Evolutionary conservation across 805 yeast genomes (phyloP).

Genomic region (Deakozyma indianensis): DNA sequence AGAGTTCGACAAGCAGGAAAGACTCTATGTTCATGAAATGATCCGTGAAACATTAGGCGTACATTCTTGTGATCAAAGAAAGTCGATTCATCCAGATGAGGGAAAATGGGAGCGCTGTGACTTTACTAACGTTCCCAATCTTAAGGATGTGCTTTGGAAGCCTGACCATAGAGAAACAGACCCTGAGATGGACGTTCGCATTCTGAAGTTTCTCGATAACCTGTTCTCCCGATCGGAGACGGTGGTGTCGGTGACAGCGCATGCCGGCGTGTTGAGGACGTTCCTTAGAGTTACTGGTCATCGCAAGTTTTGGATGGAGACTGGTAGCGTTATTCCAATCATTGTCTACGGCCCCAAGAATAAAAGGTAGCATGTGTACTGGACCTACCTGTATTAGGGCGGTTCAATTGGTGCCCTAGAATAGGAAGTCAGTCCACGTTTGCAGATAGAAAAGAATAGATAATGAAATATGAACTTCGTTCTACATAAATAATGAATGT

Average conservation of each 20-base stretch:
- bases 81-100: constrained; percentile 21
- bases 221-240: constrained; percentile 16
- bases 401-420: no score
- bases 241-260: constrained; percentile 29
- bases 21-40: constrained; percentile 28
- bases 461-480: no score
- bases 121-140: constrained; percentile 29
- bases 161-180: constrained; percentile 31
- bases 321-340: constrained; percentile 42
- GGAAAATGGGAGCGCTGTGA: constrained; percentile 27
- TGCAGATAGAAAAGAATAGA: no score
- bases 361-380: no score
- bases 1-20: constrained; percentile 3
- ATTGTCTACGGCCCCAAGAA: constrained; percentile 30
- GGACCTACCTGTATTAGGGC: no score
- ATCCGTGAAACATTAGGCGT: constrained; percentile 32
- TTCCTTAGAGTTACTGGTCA: constrained; percentile 31
- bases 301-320: constrained; percentile 30
- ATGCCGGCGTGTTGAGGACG: constrained; percentile 32
- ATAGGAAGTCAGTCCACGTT: no score
- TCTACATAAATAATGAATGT: no score
- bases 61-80: constrained; percentile 32
- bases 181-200: constrained; percentile 25
- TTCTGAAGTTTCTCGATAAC: constrained; percentile 32
- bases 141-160: constrained; percentile 28